These are phyloP conservation scores for Entomortierella lignicola DNA, from an alignment of 192 early-diverging fungal genomes.

Conservation along the genomic window DNA sequence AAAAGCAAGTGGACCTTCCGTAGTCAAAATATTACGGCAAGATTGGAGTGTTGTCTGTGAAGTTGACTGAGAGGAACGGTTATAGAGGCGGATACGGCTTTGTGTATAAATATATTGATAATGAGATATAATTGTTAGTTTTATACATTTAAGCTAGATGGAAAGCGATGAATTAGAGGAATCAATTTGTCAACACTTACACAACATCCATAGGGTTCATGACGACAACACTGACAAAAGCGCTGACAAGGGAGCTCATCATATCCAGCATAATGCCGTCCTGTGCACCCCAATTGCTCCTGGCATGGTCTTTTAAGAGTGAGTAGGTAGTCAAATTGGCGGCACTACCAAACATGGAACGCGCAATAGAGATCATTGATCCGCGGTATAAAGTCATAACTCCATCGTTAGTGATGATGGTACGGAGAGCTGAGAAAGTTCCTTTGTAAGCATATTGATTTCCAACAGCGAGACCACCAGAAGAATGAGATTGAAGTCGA, in stretches of 20 bases:
- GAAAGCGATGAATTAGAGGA: background rate
- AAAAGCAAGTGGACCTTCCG: slow-evolving; percentile 75
- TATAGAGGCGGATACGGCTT: slow-evolving; percentile 81
- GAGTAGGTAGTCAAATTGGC: slow-evolving; percentile 75
- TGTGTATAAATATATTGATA: background rate
- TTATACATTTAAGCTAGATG: too few relatives aligned
- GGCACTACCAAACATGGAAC: slow-evolving; percentile 74
- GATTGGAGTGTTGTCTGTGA: slow-evolving; percentile 65
- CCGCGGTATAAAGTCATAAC: slow-evolving; percentile 74
- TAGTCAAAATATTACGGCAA: slow-evolving; percentile 56
- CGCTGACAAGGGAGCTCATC: slow-evolving; percentile 69
- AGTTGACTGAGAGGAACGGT: slow-evolving; percentile 73
- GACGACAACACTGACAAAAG: slow-evolving; percentile 65
- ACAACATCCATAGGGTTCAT: slow-evolving; percentile 64
- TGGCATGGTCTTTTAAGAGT: slow-evolving; percentile 75
- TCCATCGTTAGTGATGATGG: slow-evolving; percentile 64
- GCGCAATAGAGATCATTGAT: slow-evolving; percentile 70
- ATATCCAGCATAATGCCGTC: slow-evolving; percentile 76
- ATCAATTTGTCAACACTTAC: slow-evolving; percentile 23
- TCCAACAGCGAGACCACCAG: slow-evolving; percentile 69
- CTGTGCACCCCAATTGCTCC: slow-evolving; percentile 64
- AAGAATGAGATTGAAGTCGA: slow-evolving; percentile 68
- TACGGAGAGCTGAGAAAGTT: slow-evolving; percentile 64
- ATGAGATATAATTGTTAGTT: too few relatives aligned
- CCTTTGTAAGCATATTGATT: slow-evolving; percentile 75